Evolutionary conservation across 495 filamentous ascomycete genomes (phyloP).

Genomic region (Hypoxylon fuscum): DNA sequence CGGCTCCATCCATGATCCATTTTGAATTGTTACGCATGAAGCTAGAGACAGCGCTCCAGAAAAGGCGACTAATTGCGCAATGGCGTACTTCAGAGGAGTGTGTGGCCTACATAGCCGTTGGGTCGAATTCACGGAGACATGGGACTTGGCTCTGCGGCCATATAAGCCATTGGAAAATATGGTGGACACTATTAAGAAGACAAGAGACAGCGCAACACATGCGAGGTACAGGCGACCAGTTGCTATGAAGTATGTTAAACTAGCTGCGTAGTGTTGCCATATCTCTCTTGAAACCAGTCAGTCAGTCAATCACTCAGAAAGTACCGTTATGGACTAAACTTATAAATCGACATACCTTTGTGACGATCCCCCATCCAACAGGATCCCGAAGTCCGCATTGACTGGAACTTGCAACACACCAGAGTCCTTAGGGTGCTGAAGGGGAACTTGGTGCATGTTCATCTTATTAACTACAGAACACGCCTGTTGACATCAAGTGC

Average conservation of each 20-base stretch:
- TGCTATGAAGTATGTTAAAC: slow-evolving; percentile 19
- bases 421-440: slow-evolving; percentile 15
- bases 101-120: background rate
- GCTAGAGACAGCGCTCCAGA: slow-evolving; percentile 20
- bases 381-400: slow-evolving; percentile 3
- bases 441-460: slow-evolving; percentile 16
- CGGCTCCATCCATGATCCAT: slow-evolving; percentile 21
- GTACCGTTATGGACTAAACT: no score
- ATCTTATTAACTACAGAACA: slow-evolving; percentile 8
- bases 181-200: slow-evolving; percentile 5
- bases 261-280: slow-evolving; percentile 12
- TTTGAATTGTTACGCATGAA: slow-evolving; percentile 2
- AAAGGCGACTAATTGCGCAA: slow-evolving; percentile 11
- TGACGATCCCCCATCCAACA: slow-evolving; percentile 2
- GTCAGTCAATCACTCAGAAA: background rate
- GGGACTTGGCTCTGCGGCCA: slow-evolving; percentile 4
- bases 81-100: slow-evolving; percentile 11
- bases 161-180: slow-evolving; percentile 6
- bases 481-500: slow-evolving; percentile 1
- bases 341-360: slow-evolving; percentile 12
- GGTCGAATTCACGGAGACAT: background rate
- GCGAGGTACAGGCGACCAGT: slow-evolving; percentile 12
- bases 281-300: slow-evolving; percentile 20
- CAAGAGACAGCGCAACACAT: slow-evolving; percentile 21
- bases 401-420: slow-evolving; percentile 10